phyloP scores from a whole-genome alignment of 2,329 filamentous ascomycete species.

The Furcasterigmium furcatum region DNA sequence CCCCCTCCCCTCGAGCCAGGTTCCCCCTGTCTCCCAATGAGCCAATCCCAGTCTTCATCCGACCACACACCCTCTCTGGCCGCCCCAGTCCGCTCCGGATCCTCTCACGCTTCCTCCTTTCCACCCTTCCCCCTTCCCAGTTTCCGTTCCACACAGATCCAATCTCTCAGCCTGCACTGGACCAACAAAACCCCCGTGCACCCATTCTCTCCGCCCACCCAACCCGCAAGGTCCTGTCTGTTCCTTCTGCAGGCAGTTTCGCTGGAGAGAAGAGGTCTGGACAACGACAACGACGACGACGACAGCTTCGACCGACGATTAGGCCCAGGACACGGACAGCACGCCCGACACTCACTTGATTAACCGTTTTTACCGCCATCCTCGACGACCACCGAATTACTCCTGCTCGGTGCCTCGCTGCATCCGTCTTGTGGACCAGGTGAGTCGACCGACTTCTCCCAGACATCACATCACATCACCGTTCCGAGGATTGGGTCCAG shows the following conservation, averaged over 20 bases:
- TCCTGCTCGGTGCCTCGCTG: neutral
- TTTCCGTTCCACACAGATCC: constrained; percentile 1
- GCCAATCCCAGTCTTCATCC: neutral
- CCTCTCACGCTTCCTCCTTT: neutral
- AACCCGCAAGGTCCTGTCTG: neutral
- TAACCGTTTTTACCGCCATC: no score
- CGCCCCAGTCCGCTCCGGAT: neutral
- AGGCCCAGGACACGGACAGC: neutral
- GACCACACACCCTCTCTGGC: neutral
- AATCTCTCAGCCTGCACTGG: neutral
- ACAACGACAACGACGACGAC: neutral
- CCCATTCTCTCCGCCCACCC: neutral
- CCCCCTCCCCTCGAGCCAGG: neutral
- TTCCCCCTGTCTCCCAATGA: neutral
- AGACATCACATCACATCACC: neutral
- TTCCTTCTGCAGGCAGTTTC: neutral
- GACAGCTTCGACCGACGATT: neutral
- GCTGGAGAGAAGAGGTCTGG: neutral
- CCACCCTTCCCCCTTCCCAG: neutral
- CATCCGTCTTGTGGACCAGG: neutral
- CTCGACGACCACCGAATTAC: neutral
- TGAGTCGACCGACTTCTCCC: neutral
- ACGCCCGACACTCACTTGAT: neutral
- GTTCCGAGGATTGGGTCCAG: neutral
- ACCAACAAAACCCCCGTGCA: constrained; percentile 1